phyloP scores from a whole-genome alignment of 768 basidiomycete genomes.

The Boletus rex-veris region DNA sequence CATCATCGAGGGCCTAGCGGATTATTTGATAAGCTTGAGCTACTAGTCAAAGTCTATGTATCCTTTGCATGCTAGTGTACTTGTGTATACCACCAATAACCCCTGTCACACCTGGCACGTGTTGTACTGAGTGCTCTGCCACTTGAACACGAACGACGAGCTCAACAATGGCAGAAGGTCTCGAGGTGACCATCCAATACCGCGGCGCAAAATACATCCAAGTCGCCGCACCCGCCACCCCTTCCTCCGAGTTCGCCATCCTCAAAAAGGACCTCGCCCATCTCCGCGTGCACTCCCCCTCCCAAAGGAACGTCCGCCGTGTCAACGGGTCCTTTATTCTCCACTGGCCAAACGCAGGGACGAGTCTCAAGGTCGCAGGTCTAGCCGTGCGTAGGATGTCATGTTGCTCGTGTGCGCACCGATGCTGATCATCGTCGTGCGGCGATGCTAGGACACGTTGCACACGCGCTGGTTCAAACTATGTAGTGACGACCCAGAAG shows the following conservation, averaged over 20 bases:
- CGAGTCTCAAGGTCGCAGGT: not conserved
- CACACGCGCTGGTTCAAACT: conserved; percentile 26
- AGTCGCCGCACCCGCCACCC: conserved; percentile 7
- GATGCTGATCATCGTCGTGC: not conserved
- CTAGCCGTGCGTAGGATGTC: conserved; percentile 6
- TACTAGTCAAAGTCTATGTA: conserved; percentile 41
- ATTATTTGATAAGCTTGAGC: conserved; percentile 63
- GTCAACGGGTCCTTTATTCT: conserved; percentile 21
- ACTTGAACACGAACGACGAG: not conserved
- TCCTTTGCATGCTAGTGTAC: too few relatives aligned
- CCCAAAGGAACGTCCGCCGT: conserved; percentile 26
- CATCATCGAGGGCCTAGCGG: conserved; percentile 66
- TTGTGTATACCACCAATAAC: too few relatives aligned
- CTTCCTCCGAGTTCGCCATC: conserved; percentile 19
- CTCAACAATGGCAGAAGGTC: conserved; percentile 22
- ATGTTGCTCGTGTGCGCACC: too few relatives aligned
- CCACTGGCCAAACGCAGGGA: conserved; percentile 20
- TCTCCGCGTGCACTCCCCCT: conserved; percentile 30
- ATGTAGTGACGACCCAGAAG: conserved; percentile 22
- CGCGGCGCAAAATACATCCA: conserved; percentile 15
- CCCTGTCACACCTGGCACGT: too few relatives aligned
- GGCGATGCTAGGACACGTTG: conserved; percentile 14
- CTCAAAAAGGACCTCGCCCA: conserved; percentile 28
- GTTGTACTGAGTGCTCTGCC: too few relatives aligned
- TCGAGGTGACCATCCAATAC: conserved; percentile 27